Percentiles rank a stretch among this genome's conserved stretches.
Evolutionary conservation across 73 alveolate species (phyloP).

Genomic region (Paramecium sonneborni): DNA sequence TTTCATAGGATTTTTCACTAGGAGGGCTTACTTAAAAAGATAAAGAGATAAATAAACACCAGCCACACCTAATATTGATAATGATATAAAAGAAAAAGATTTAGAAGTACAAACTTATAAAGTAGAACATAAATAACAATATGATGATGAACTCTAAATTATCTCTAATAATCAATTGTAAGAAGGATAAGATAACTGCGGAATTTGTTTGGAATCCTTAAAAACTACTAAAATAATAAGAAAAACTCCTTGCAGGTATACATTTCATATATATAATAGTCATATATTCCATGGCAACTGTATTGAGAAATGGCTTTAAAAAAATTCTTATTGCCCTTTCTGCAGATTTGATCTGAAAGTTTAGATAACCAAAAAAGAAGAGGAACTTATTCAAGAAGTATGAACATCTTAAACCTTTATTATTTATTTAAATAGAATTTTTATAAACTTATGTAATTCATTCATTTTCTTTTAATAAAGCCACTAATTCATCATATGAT

Average conservation of each 20-base stretch:
- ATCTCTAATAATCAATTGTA: background rate
- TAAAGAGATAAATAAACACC: background rate
- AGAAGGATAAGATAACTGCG: background rate
- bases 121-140: background rate
- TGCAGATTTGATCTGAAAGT: background rate
- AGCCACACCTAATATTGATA: background rate
- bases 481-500: background rate
- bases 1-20: background rate
- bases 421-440: background rate
- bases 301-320: background rate
- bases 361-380: background rate
- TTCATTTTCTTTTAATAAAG: background rate
- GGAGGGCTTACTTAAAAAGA: background rate
- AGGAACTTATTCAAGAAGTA: background rate
- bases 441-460: background rate
- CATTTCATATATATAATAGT: background rate
- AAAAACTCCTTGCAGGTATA: background rate
- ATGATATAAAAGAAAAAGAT: background rate
- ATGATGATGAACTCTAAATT: background rate
- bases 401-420: background rate
- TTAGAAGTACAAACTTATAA: background rate
- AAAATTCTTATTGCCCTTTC: background rate
- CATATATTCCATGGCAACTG: background rate
- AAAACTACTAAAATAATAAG: background rate
- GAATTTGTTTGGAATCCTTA: slow-evolving; percentile 14